phyloP scores from a whole-genome alignment of 1,284 basidiomycete genomes.

The Sphaerobolus stellatus region DNA sequence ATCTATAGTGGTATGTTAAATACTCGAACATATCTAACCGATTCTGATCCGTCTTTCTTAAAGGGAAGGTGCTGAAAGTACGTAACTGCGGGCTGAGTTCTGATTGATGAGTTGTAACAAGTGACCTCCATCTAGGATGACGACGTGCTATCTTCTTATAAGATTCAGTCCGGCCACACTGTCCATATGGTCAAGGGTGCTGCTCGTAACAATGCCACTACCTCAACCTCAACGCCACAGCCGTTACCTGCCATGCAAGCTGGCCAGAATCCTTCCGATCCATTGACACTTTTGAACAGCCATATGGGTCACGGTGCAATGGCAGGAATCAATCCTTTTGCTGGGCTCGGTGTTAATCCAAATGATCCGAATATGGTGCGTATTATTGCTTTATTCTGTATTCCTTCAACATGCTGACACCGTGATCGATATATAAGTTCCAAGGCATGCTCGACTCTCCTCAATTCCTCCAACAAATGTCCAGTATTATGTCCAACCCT shows the following conservation, averaged over 20 bases:
- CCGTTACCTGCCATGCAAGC: constrained; percentile 77
- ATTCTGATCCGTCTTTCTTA: constrained; percentile 5
- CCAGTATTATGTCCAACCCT: constrained; percentile 73
- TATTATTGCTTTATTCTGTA: constrained; percentile 6
- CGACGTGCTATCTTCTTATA: constrained; percentile 78
- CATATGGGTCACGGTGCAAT: constrained; percentile 67
- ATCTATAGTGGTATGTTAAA: constrained; percentile 79
- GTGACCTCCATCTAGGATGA: constrained; percentile 68
- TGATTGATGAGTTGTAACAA: constrained; percentile 1
- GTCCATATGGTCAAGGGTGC: constrained; percentile 93
- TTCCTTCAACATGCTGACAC: background rate
- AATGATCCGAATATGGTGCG: constrained; percentile 89
- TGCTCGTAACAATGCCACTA: constrained; percentile 35
- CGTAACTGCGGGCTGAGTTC: constrained; percentile 7
- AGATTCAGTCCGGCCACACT: constrained; percentile 84
- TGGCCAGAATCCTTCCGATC: constrained; percentile 79
- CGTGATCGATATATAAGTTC: constrained; percentile 49
- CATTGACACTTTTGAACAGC: constrained; percentile 71
- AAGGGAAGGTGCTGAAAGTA: constrained; percentile 74
- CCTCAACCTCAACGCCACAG: constrained; percentile 35
- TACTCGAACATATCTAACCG: background rate
- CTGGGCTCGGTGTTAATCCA: constrained; percentile 80
- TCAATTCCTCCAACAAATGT: constrained; percentile 76
- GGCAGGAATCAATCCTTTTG: constrained; percentile 85
- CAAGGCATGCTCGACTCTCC: constrained; percentile 83